phyloP scores from a whole-genome alignment of 192 early-diverging fungal genomes.

The Jimgerdemannia flammicorona region DNA sequence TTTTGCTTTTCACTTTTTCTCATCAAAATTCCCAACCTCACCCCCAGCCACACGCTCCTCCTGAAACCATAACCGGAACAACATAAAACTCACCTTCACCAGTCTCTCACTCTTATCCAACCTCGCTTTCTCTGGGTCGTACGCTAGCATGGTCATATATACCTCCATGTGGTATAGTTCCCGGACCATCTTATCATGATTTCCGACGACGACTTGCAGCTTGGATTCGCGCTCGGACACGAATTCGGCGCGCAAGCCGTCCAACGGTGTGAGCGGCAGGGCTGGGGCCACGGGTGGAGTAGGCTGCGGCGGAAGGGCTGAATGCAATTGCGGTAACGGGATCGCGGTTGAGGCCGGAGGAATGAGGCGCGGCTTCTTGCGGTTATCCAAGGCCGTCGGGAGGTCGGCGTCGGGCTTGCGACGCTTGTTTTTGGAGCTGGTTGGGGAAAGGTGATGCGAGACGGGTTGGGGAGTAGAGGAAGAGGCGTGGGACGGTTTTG shows the following conservation, averaged over 20 bases:
- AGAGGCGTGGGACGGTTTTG: not conserved
- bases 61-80: not conserved
- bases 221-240: conserved; percentile 35
- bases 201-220: conserved; percentile 43
- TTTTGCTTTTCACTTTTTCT: no score
- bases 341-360: not conserved
- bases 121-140: conserved; percentile 47
- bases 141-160: conserved; percentile 42
- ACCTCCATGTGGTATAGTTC: conserved; percentile 59
- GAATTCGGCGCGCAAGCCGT: conserved; percentile 26
- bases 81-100: conserved; percentile 35
- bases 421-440: not conserved
- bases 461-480: not conserved
- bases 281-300: conserved; percentile 1
- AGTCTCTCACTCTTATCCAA: conserved; percentile 52
- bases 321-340: not conserved
- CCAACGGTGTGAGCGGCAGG: conserved; percentile 40
- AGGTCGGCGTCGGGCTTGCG: not conserved
- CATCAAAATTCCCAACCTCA: no score
- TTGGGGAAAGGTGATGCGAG: not conserved
- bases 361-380: conserved; percentile 1
- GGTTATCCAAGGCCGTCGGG: not conserved
- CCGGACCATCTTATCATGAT: conserved; percentile 48
- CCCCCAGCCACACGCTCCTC: not conserved
- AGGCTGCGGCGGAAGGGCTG: not conserved